Evolutionary conservation across 2,329 filamentous ascomycete genomes (phyloP), one percentile per base, ranked within the genome.

Genomic region (Microascus cirrosus): DNA sequence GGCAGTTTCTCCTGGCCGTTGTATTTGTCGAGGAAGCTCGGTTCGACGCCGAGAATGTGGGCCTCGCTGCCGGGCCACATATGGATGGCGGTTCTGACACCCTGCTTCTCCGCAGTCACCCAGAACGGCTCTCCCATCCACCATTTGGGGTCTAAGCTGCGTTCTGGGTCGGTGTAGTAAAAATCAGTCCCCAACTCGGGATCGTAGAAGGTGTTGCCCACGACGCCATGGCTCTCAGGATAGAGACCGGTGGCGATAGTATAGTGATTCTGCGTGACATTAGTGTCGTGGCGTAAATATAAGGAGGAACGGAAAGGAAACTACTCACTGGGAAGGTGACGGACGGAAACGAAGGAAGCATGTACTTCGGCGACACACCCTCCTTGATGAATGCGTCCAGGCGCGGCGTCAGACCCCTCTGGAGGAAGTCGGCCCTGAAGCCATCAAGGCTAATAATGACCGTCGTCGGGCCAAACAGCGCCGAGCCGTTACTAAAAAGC

Each of bases 11-110:
- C 92, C 0, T 86, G 81, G 10, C 83, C 85, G 63, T 96, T 93
- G 73, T 82, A 99, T 65, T 84, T 86, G 73, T 97, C 94, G 54
- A 97, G 70, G 65, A 90, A 90, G 11, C 83, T 85, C 2, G 92
- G 90, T 61, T 92, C 85, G 20, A 85, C 76, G n/a, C 79, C 77
- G 13, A 83, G 78, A 60, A 95, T 87, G 68, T 90, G 86, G 6
- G 92, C 92, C 73, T 99, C 94, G 51, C 89, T 95, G 2, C 94
- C 94, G 1, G 94, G 94, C 94, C 94, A 99, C 94, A 99, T 99
- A 69, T 99, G 94, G 28, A 99, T 84, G 1, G 90, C 94, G 34
- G 86, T 84, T 59, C 83, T 82, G 35, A 95, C 77, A 6, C 87
- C 87, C 63, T 90, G 87, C 59, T 82, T 83, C 74, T 97, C 94